Evolutionary conservation across 23 red algal genomes (phyloP), one percentile per base, ranked within the genome.

Genomic region (Gracilaria domingensis): DNA sequence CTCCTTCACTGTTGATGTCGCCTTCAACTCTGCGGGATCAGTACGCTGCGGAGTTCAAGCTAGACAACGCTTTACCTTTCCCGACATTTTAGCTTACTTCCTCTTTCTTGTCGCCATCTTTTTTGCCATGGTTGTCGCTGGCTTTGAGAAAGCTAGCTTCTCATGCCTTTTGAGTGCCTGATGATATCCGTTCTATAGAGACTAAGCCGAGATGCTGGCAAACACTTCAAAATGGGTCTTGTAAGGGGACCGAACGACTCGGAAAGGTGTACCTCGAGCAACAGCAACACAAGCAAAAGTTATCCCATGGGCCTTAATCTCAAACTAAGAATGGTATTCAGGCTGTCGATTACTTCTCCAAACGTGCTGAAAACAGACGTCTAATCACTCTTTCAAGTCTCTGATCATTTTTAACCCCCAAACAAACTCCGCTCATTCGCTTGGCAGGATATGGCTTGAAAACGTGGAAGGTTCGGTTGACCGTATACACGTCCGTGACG

Each of bases 81-180:
- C 48, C 60, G 16, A 13, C 30, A 2, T 18, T 33, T 4, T 66
- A 60, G 12, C 45, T 47, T 17, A 24, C 39, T 8, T 29, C 34
- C 2, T 38, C 30, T 35, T 70, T 36, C 35, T 48, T 48, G 24
- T 32, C 58, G 6, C 12, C n/a, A n/a, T n/a, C n/a, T n/a, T n/a
- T n/a, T n/a, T n/a, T n/a, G 32, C 58, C 60, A 0, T 60, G 14
- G 36, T 6, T 69, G 8, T 50, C 81, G 8, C 39, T 61, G 33
- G 33, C 58, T n/a, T 25, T 50, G 30, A 65, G n/a, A 8, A 42
- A 50, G 38, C 60, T 85, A 3, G 59, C 81, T 50, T 47, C 60
- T 12, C 39, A 85, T 34, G 81, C 81, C 1, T 21, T 69, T 51
- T 61, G 59, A 8, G 42, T 85, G 6, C 71, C 81, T 61, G 45